These are phyloP conservation scores for Osmanthus fragrans DNA, from an alignment of 257 asterid species.

Conservation along the genomic window DNA sequence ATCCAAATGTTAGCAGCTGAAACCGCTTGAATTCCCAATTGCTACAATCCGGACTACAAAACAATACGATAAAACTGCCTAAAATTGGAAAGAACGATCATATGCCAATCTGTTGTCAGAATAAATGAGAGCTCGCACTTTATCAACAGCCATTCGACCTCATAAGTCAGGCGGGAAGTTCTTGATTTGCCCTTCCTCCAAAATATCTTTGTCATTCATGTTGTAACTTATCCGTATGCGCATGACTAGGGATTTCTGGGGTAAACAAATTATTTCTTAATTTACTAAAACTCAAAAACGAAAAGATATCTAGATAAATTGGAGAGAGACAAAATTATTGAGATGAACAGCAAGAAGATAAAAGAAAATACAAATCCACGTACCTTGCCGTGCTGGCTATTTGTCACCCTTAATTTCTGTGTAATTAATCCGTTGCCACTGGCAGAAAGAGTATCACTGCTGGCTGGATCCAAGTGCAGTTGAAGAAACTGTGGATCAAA, in stretches of 20 bases:
- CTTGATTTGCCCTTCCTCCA: conserved; percentile 93
- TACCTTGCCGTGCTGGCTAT: conserved; percentile 96
- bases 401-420: conserved; percentile 74
- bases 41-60: conserved; percentile 21
- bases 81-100: conserved; percentile 30
- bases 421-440: conserved; percentile 65
- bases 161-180: conserved; percentile 80
- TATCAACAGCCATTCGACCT: conserved; percentile 15
- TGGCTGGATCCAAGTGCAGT: conserved; percentile 94
- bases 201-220: conserved; percentile 62
- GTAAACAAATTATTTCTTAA: conserved; percentile 18
- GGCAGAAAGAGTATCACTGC: conserved; percentile 74
- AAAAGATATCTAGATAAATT: neutral
- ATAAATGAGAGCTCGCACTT: conserved; percentile 11
- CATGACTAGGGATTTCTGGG: conserved; percentile 93
- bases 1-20: conserved; percentile 20
- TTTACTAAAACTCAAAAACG: conserved; percentile 14
- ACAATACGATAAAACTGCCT: conserved; percentile 25
- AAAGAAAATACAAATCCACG: neutral
- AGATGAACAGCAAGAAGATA: conserved; percentile 6
- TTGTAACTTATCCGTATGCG: conserved; percentile 78
- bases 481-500: conserved; percentile 80
- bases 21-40: conserved; percentile 24
- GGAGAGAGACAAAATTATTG: neutral
- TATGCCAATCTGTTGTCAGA: conserved; percentile 25